Evolutionary conservation across 2,329 filamentous ascomycete genomes (phyloP), one percentile per base, ranked within the genome.

Genomic region (Myriosclerotinia curreyana): DNA sequence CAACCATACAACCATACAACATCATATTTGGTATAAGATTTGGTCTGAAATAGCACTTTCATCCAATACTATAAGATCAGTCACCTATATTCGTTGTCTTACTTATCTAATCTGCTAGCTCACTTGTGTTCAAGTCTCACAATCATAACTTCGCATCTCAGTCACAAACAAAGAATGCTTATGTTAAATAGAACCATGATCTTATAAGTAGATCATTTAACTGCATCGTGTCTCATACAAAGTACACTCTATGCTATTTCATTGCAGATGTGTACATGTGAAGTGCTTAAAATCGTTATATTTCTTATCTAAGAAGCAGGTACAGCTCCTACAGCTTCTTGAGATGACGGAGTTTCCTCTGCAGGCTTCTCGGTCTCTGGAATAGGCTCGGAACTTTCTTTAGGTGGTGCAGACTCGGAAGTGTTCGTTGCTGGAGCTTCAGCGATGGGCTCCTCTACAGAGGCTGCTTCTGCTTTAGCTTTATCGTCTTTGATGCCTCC

Each of bases 401-500:
- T n/a, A 20, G 56, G 17, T 22, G 50, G 48, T 40, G 42, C 52
- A 59, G 61, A 42, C 5, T 36, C 44, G 22, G 61, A 42, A 25
- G 46, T 20, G n/a, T 58, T 51, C 6, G 44, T 9, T 42, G 44
- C 53, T 14, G 36, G 38, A 34, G 42, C 44, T 17, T 51, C 53
- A 38, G 7, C 31, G n/a, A 34, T 49, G 31, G 20, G 12, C n/a
- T 53, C 66, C 38, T 65, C 66, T 25, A 66, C 65, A 62, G 67
- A 67, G 58, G 66, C 62, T 22, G 64, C 65, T 31, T 66, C 62
- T 20, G 60, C 34, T 20, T 67, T 64, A 25, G 60, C n/a, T 51
- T 62, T 60, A 56, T 69, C 66, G 25, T 67, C 55, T 50, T 69
- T 70, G 53, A 73, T 72, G 3, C 71, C 72, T 61, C 69, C 68